These are phyloP conservation scores for Carpinus viminea DNA, from an alignment of 306 rosid species.

Conservation along the genomic window DNA sequence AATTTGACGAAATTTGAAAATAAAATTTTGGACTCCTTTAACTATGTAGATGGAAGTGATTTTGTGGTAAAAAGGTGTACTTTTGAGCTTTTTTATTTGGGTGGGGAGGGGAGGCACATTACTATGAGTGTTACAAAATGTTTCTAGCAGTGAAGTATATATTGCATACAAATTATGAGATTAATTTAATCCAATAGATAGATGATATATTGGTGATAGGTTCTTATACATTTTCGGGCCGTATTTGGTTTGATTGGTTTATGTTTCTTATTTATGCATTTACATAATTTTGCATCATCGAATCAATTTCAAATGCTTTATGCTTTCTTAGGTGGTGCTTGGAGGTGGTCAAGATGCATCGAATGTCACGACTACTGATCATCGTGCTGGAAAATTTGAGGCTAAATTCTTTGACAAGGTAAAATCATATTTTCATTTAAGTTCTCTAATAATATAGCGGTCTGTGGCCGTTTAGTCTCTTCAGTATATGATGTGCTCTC, in stretches of 20 bases:
- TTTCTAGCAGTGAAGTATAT: neutral
- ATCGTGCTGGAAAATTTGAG: conserved; percentile 90
- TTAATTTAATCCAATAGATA: neutral
- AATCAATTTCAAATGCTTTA: neutral
- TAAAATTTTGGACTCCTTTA: neutral
- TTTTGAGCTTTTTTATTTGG: neutral
- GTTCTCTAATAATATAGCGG: neutral
- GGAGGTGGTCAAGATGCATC: conserved; percentile 99
- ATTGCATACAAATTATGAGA: neutral
- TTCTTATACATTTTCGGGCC: neutral
- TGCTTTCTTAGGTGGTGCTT: conserved; percentile 66
- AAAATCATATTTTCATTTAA: neutral
- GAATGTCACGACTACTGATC: conserved; percentile 90
- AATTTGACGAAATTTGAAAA: too few relatives aligned
- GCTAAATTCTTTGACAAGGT: conserved; percentile 93
- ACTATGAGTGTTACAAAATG: neutral
- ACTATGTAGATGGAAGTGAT: too few relatives aligned
- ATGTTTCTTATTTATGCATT: neutral
- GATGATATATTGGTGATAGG: neutral
- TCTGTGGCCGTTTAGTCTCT: neutral
- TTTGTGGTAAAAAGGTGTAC: too few relatives aligned
- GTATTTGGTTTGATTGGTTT: neutral
- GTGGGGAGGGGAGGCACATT: neutral
- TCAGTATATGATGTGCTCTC: conserved; percentile 12
- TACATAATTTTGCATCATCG: neutral